phyloP scores from a whole-genome alignment of 257 asterid genomes.

The Mentha longifolia region DNA sequence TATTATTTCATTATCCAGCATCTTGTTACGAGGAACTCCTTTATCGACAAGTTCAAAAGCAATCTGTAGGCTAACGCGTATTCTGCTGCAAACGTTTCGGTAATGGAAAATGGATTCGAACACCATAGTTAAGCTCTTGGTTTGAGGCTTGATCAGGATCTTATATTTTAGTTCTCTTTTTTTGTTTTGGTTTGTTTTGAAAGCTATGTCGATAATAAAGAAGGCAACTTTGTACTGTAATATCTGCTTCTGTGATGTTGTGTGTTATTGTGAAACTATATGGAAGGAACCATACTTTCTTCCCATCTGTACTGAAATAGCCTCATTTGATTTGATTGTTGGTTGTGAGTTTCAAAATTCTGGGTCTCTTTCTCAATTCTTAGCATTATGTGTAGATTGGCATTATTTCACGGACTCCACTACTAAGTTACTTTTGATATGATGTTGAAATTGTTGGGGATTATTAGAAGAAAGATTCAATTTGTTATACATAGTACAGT shows the following conservation, averaged over 20 bases:
- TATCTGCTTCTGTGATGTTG: slow-evolving; percentile 17
- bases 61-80: slow-evolving; percentile 12
- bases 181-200: background rate
- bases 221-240: slow-evolving; percentile 26
- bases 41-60: slow-evolving; percentile 11
- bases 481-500: no score
- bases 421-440: background rate
- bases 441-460: no score
- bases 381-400: background rate
- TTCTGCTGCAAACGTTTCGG: slow-evolving; percentile 10
- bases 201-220: slow-evolving; percentile 31
- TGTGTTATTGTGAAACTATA: slow-evolving; percentile 29
- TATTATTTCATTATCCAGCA: background rate
- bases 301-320: slow-evolving; percentile 22
- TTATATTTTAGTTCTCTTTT: slow-evolving; percentile 5
- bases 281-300: slow-evolving; percentile 3
- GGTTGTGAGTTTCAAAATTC: background rate
- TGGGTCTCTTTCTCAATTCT: background rate
- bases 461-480: no score
- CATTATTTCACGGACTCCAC: background rate
- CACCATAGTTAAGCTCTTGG: background rate
- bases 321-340: slow-evolving; percentile 21
- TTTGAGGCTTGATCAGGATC: slow-evolving; percentile 27
- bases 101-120: slow-evolving; percentile 34
- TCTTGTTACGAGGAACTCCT: slow-evolving; percentile 16